A percentile compares a stretch with the other conserved stretches of the same genome.
phyloP scores from a whole-genome alignment of 1,284 basidiomycete species.

The Caloboletus firmus region DNA sequence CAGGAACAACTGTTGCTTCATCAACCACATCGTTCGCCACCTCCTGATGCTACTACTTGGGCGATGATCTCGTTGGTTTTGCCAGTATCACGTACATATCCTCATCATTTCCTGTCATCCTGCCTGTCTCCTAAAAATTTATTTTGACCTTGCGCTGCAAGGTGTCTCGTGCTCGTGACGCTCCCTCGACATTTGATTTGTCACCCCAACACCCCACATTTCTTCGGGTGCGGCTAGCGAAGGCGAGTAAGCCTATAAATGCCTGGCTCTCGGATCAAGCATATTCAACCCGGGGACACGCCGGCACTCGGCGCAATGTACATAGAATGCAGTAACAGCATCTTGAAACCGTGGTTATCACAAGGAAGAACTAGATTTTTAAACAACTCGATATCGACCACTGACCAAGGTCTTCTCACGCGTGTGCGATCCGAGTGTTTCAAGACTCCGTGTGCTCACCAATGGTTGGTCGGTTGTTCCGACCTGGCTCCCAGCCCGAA shows the following conservation, averaged over 20 bases:
- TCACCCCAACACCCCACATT: slow-evolving; percentile 4
- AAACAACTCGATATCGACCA: background rate
- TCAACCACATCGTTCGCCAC: background rate
- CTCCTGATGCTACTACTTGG: background rate
- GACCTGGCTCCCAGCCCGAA: slow-evolving; percentile 7
- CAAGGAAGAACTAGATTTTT: background rate
- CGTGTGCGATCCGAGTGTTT: background rate
- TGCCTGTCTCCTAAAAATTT: background rate
- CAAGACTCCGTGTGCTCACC: background rate
- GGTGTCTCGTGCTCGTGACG: no score
- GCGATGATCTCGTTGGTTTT: background rate
- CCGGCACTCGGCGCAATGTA: background rate
- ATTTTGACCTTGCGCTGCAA: background rate
- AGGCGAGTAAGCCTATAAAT: background rate
- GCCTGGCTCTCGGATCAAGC: slow-evolving; percentile 1
- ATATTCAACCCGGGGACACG: background rate
- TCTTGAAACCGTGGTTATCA: slow-evolving; percentile 1
- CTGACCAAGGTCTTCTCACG: slow-evolving; percentile 1
- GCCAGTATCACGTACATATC: background rate
- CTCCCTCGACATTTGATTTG: background rate
- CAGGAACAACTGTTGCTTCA: slow-evolving; percentile 3
- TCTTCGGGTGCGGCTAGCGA: slow-evolving; percentile 1
- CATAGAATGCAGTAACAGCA: background rate
- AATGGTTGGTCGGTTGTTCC: background rate
- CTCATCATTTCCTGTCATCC: background rate